These are phyloP conservation scores for Cafeteria roenbergensis DNA, from an alignment of 108 stramenopile genomes.

Conservation along the genomic window DNA sequence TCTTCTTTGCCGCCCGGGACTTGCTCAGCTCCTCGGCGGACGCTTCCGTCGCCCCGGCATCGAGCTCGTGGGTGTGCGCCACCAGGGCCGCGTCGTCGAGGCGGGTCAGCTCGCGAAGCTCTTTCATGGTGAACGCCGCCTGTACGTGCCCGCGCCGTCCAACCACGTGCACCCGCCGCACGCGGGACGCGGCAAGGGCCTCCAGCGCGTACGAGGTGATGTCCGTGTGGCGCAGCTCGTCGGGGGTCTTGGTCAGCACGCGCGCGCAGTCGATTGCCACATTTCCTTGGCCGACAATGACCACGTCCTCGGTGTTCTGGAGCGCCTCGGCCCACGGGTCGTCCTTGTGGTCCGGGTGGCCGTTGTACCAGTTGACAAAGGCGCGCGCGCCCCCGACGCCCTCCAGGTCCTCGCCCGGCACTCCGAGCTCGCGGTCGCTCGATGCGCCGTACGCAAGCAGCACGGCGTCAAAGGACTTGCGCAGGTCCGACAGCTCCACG, in stretches of 20 bases:
- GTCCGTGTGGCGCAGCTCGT: constrained; percentile 63
- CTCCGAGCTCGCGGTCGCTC: constrained; percentile 2
- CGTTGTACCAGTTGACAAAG: constrained; percentile 95
- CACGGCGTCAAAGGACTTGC: constrained; percentile 57
- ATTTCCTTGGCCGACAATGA: constrained; percentile 82
- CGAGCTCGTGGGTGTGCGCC: constrained; percentile 61
- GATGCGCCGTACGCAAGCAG: constrained; percentile 73
- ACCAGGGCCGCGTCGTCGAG: constrained; percentile 49
- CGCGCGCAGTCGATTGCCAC: constrained; percentile 88
- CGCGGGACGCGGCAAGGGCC: constrained; percentile 37
- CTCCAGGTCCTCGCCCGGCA: constrained; percentile 20
- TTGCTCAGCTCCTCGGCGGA: constrained; percentile 50
- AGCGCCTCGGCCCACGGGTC: neutral
- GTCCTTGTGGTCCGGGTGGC: constrained; percentile 20
- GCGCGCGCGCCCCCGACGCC: constrained; percentile 70
- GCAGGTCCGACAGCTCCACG: constrained; percentile 45
- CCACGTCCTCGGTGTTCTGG: constrained; percentile 55
- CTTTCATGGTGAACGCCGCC: constrained; percentile 95
- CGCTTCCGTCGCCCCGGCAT: constrained; percentile 56
- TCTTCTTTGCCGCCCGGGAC: constrained; percentile 42
- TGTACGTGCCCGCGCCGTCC: constrained; percentile 89
- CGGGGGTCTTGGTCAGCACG: constrained; percentile 60
- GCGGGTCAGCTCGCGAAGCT: constrained; percentile 78
- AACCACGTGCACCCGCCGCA: constrained; percentile 52
- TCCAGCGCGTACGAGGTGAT: constrained; percentile 59